Base-by-base conservation (phyloP, 768 basidiomycete species). In the Cubamyces sp. region DNA sequence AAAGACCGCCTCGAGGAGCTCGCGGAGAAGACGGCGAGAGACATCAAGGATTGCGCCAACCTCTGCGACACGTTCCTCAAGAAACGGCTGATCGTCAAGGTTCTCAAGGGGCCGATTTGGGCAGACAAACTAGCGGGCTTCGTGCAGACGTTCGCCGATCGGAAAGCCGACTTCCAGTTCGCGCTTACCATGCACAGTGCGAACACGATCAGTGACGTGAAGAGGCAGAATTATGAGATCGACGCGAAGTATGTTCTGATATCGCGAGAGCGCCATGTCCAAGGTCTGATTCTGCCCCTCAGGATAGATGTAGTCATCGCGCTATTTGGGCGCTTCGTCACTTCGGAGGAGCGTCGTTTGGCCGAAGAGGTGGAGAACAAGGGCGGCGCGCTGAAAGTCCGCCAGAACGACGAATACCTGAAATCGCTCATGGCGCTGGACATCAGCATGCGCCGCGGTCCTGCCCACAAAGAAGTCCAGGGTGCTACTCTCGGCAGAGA, bases 31-130 rank as follows among this genome's bases (percentile, higher is more conserved):
- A 77, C 80, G 5, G 80, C 75, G 2, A 57, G 73, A 8, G 78
- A 82, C 55, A 79, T 83, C 46, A 77, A 75, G 60, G 69, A 72
- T 6, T 81, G 80, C 60, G 79, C 77, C 1, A 79, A 79, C 30
- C 74, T 72, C 15, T 81, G 81, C 62, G 82, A 84, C 57, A 71
- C 72, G 2, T 84, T 83, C 60, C 39, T 54, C 37, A 68, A 77
- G 39, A 81, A 81, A 63, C 79, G 80, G 53, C 70, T 74, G 19
- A 73, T 81, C 51, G 63, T 73, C 47, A 77, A 75, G 57, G 70
- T 76, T 0, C 65, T 78, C 41, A 74, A 70, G 26, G 68, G 73
- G 3, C 65, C 66, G 4, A 64, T 70, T 3, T 83, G 79, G 72
- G 80, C 82, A 54, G 57, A 46, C 0, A 73, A 74, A 11, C 74